Evolutionary conservation across 164 flowering plant genomes (phyloP), one percentile per base, ranked within the genome.

Genomic region (Nelumbo lutea): DNA sequence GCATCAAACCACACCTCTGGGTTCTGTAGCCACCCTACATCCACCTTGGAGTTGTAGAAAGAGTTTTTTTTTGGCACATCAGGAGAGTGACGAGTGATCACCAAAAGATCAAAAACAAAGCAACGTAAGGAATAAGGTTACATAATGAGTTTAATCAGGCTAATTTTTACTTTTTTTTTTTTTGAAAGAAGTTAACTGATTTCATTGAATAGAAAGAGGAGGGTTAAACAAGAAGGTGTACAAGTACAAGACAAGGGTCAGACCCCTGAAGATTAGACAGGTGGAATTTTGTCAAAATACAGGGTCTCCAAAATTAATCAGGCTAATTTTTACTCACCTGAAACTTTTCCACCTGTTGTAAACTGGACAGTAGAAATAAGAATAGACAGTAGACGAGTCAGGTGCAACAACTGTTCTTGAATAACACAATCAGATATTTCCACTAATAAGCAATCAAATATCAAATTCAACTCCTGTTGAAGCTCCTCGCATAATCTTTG

Each of bases 401-500:
- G 73, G 68, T 85, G 86, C 67, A 59, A 42, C 15, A 75, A 74
- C 74, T 67, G 57, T 13, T 71, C 75, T 43, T 74, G 72, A 27
- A 53, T 45, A 47, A 78, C 47, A 63, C 67, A 62, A n/a, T 59
- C 66, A 42, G 38, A 65, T 73, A 88, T 79, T 72, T 85, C 84
- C 60, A 68, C 72, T 67, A 77, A 61, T 70, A 90, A 79, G 79
- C 87, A 81, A 50, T 79, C 76, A 85, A 81, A 85, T 68, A 93
- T 66, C 67, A 81, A 73, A 61, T 62, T 71, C 79, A 88, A 75
- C 69, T 85, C 96, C 59, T 61, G 59, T 42, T 81, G 83, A 42
- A 90, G 75, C 42, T 83, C 87, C 65, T 76, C 80, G 66, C 80
- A 85, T 66, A 85, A 69, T 70, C 87, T 85, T 69, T 80, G 66